Percentiles rank a stretch among this genome's conserved stretches.
phyloP scores from a whole-genome alignment of 2,329 filamentous ascomycete species.

The Trichoderma gracile region DNA sequence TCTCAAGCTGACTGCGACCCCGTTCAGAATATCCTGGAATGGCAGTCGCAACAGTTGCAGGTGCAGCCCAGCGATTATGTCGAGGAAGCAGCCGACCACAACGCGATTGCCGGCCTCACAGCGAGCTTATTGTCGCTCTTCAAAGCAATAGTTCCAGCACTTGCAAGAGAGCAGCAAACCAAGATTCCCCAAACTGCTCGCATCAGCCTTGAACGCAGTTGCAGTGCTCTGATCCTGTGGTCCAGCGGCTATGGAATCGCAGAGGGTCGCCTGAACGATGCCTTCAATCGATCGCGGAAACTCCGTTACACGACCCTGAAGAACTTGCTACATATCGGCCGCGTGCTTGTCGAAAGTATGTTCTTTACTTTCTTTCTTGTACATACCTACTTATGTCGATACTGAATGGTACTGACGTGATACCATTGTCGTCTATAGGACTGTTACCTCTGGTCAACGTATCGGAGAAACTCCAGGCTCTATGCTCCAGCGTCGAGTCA shows the following conservation, averaged over 20 bases:
- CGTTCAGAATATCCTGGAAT: background rate
- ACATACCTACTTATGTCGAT: too few species aligned
- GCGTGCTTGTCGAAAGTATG: background rate
- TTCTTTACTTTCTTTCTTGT: background rate
- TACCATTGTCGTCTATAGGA: background rate
- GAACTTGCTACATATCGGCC: background rate
- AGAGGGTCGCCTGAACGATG: background rate
- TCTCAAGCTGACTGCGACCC: background rate
- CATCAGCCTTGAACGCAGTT: constrained; percentile 2
- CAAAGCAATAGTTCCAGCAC: background rate
- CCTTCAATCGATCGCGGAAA: background rate
- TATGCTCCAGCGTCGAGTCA: background rate
- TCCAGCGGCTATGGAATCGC: constrained; percentile 3
- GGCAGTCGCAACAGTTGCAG: background rate
- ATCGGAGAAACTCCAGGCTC: background rate
- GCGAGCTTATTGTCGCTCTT: background rate
- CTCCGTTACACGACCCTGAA: background rate
- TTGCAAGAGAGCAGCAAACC: background rate
- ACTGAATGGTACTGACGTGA: background rate
- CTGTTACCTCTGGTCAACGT: background rate
- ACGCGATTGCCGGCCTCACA: background rate
- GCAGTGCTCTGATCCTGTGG: constrained; percentile 4
- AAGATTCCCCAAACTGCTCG: background rate
- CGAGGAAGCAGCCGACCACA: background rate
- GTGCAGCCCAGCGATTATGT: background rate